A percentile compares a stretch with the other conserved stretches of the same genome.
phyloP scores from a whole-genome alignment of 352 stramenopile species.

The Phytophthora brassicae region DNA sequence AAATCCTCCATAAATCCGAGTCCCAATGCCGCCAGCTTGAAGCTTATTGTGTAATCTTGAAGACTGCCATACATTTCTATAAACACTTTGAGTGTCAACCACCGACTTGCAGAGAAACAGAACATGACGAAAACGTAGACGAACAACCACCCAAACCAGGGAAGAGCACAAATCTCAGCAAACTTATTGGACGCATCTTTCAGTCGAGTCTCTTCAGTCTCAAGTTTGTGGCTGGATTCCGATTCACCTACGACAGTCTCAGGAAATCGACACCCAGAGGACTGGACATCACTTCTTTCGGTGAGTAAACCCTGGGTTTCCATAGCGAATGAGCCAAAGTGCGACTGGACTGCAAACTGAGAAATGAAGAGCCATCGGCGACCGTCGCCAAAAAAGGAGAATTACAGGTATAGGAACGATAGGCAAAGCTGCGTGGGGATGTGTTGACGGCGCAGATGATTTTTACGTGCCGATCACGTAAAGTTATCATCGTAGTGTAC shows the following conservation, averaged over 20 bases:
- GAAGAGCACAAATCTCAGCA: constrained; percentile 1
- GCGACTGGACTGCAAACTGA: constrained; percentile 6
- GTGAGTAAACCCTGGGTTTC: constrained; percentile 16
- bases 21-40: constrained; percentile 19
- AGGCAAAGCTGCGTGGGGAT: too few relatives aligned
- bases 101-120: constrained; percentile 25
- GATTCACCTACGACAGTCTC: not conserved
- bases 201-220: constrained; percentile 10
- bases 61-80: constrained; percentile 21
- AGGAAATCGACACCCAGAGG: constrained; percentile 13
- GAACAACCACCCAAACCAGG: constrained; percentile 23
- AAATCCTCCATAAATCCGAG: constrained; percentile 32
- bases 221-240: not conserved
- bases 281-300: constrained; percentile 11
- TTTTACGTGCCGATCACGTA: too few relatives aligned
- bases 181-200: not conserved
- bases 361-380: constrained; percentile 15
- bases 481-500: too few relatives aligned
- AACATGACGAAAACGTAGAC: constrained; percentile 18
- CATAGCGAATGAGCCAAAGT: constrained; percentile 12
- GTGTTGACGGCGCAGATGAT: too few relatives aligned
- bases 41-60: constrained; percentile 7
- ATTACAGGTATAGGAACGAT: too few relatives aligned
- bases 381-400: too few relatives aligned
- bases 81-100: constrained; percentile 16